Percentiles rank a stretch among this genome's conserved stretches.
These are phyloP conservation scores for Botrytis medusae DNA, from an alignment of 2,329 filamentous ascomycete genomes.

Conservation along the genomic window DNA sequence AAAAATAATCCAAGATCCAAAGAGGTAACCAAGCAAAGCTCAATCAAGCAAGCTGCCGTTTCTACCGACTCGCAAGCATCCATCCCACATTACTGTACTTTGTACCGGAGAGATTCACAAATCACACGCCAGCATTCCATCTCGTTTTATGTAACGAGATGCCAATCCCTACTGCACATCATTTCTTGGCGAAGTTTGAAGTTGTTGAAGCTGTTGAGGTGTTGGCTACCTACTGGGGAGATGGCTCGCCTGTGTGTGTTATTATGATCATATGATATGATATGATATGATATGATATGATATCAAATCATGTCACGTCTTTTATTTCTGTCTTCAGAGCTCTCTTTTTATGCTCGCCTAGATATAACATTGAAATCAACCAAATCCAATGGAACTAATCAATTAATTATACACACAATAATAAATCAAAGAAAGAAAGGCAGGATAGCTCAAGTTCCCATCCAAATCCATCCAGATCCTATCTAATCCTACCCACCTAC, in stretches of 20 bases:
- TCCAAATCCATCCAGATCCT: background rate
- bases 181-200: background rate
- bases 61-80: background rate
- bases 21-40: background rate
- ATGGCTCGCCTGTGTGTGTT: too few relatives aligned
- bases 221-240: too few relatives aligned
- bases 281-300: background rate
- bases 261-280: too few relatives aligned
- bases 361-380: too few relatives aligned
- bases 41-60: background rate
- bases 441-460: too few relatives aligned
- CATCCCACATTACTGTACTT: background rate
- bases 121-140: rapidly evolving
- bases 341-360: too few relatives aligned
- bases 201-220: background rate
- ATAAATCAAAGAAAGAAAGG: background rate
- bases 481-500: background rate
- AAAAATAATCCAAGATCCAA: background rate
- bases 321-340: too few relatives aligned
- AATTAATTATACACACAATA: background rate
- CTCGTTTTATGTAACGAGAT: background rate
- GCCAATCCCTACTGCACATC: background rate
- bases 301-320: background rate
- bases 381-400: background rate
- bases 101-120: background rate